These are phyloP conservation scores for Aspergillus sp. DNA, from an alignment of 2,329 filamentous ascomycete genomes.

Conservation along the genomic window DNA sequence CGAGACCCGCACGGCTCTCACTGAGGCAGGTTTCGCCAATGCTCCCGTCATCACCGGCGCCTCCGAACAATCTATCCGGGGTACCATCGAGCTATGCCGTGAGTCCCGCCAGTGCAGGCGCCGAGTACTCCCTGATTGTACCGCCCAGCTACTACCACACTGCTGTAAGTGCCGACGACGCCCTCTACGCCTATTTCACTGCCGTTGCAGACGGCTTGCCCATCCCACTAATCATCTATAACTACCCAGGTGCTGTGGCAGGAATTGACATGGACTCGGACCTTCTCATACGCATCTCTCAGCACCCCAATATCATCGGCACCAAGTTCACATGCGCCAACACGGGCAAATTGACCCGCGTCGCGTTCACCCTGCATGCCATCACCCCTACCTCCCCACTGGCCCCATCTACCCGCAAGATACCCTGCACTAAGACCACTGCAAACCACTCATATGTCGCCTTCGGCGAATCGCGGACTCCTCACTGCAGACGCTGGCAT, in stretches of 20 bases:
- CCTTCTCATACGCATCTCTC: slow-evolving; percentile 17
- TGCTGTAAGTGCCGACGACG: slow-evolving; percentile 26
- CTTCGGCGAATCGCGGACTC: slow-evolving; percentile 88
- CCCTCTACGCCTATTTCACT: slow-evolving; percentile 32
- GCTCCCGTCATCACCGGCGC: slow-evolving; percentile 39
- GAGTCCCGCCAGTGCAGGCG: slow-evolving; percentile 36
- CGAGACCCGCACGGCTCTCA: slow-evolving; percentile 33
- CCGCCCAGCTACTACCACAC: slow-evolving; percentile 39
- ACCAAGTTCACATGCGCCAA: slow-evolving; percentile 31
- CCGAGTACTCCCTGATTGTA: slow-evolving; percentile 33
- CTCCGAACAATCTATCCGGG: slow-evolving; percentile 33
- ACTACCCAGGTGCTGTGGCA: slow-evolving; percentile 31
- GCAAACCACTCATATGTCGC: slow-evolving; percentile 58
- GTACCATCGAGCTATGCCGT: slow-evolving; percentile 35
- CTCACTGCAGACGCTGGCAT: slow-evolving; percentile 71
- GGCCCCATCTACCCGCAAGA: not conserved
- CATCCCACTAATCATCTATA: slow-evolving; percentile 42
- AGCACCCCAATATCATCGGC: slow-evolving; percentile 27
- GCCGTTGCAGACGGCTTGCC: slow-evolving; percentile 28
- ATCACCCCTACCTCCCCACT: not conserved
- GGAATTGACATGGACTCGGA: slow-evolving; percentile 40
- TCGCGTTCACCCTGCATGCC: slow-evolving; percentile 8
- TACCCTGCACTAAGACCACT: not conserved
- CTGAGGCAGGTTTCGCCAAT: slow-evolving; percentile 24
- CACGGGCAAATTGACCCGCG: slow-evolving; percentile 20